phyloP scores from a whole-genome alignment of 2,329 filamentous ascomycete species.

The Alternaria alternata region DNA sequence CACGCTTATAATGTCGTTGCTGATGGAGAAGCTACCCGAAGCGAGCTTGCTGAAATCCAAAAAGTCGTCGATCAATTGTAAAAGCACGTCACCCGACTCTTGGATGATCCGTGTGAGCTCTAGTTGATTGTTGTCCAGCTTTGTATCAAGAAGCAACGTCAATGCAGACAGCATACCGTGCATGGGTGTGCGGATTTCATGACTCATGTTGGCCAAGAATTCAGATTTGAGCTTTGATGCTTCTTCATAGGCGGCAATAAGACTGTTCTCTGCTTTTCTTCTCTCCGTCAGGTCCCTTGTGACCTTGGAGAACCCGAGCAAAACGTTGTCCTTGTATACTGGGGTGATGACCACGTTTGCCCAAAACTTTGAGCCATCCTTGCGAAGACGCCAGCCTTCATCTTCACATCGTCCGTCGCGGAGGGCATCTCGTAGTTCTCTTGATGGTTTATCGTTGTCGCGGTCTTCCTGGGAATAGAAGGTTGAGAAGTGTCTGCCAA shows the following conservation, averaged over 20 bases:
- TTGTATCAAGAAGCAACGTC: constrained; percentile 64
- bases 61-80: constrained; percentile 71
- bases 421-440: constrained; percentile 62
- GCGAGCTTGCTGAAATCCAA: constrained; percentile 72
- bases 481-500: constrained; percentile 66
- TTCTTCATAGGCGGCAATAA: constrained; percentile 67
- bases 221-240: constrained; percentile 69
- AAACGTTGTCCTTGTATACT: constrained; percentile 60
- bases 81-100: constrained; percentile 65
- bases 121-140: constrained; percentile 62
- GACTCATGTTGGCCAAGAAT: constrained; percentile 70
- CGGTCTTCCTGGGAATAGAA: constrained; percentile 65
- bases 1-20: constrained; percentile 61
- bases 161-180: constrained; percentile 68
- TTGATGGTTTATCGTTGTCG: constrained; percentile 58
- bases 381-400: constrained; percentile 67
- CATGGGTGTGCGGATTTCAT: constrained; percentile 72
- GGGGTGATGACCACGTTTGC: constrained; percentile 68
- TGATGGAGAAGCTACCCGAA: constrained; percentile 67
- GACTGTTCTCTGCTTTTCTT: constrained; percentile 62
- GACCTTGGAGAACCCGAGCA: constrained; percentile 67
- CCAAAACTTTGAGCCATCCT: constrained; percentile 67
- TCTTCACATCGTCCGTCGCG: constrained; percentile 66
- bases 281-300: constrained; percentile 66
- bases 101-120: constrained; percentile 67